A percentile compares a stretch with the other conserved stretches of the same genome.
Conservation (phyloP, 2,329 filamentous ascomycete species). For the Metarhizium anisopliae region DNA sequence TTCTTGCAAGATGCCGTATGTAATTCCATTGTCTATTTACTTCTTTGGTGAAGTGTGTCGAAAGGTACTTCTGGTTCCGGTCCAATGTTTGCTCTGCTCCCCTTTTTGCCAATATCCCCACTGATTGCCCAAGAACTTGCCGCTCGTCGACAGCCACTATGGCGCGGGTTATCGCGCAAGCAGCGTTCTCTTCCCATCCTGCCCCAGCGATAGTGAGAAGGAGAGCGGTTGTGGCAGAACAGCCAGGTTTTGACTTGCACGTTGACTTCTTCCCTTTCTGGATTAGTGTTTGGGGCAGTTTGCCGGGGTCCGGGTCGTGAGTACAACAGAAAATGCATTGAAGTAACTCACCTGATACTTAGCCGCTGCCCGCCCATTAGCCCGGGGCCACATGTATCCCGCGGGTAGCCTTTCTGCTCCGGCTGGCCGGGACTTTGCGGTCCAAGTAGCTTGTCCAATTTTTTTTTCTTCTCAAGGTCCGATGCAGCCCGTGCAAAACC, state of each 20-base stretch:
- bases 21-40: no score
- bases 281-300: constrained; percentile 13
- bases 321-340: neutral
- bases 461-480: constrained; percentile 10
- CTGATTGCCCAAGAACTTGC: no score
- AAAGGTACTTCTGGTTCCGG: no score
- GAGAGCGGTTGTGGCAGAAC: no score
- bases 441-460: constrained; percentile 17
- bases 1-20: no score
- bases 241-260: neutral
- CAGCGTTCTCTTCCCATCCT: neutral
- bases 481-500: neutral
- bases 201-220: no score
- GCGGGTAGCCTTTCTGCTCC: constrained; percentile 6
- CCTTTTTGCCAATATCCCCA: no score
- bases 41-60: no score
- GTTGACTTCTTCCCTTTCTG: constrained; percentile 23
- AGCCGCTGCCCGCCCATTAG: neutral
- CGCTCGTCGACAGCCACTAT: no score
- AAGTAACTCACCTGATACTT: constrained; percentile 1
- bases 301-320: constrained; percentile 3
- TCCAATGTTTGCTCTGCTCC: no score
- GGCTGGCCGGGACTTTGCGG: constrained; percentile 19
- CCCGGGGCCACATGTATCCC: neutral
- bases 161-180: no score